phyloP scores from a whole-genome alignment of 2,329 filamentous ascomycete species.

The Ascochyta viciae-villosae region DNA sequence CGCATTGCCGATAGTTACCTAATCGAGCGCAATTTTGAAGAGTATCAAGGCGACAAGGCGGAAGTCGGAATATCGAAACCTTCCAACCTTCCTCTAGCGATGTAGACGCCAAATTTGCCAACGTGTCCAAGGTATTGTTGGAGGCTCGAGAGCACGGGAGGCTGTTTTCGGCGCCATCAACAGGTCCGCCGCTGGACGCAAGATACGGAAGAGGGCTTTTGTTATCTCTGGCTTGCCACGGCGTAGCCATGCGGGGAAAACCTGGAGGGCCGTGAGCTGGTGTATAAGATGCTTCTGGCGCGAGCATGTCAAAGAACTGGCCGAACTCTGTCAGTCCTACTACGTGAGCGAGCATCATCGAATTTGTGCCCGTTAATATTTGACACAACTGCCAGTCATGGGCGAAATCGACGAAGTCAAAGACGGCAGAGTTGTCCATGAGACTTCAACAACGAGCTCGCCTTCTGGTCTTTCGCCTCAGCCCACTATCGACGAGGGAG shows the following conservation, averaged over 20 bases:
- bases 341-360: background rate
- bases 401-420: constrained; percentile 28
- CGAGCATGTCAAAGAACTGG: constrained; percentile 4
- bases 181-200: constrained; percentile 9
- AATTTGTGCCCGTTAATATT: background rate
- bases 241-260: constrained; percentile 5
- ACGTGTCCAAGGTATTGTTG: constrained; percentile 19
- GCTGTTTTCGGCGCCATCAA: constrained; percentile 11
- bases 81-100: constrained; percentile 30
- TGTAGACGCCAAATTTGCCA: constrained; percentile 29
- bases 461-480: constrained; percentile 20
- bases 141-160: background rate
- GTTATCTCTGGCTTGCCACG: constrained; percentile 33
- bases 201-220: constrained; percentile 9
- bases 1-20: constrained; percentile 19
- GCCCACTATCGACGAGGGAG: constrained; percentile 19
- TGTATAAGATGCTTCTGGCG: constrained; percentile 27
- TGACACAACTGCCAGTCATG: constrained; percentile 14
- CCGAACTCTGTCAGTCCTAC: constrained; percentile 1
- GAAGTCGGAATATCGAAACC: constrained; percentile 28
- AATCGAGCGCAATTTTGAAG: constrained; percentile 1
- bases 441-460: constrained; percentile 17
- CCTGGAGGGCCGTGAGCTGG: constrained; percentile 8
- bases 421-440: constrained; percentile 20
- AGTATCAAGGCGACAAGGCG: constrained; percentile 25